phyloP scores from a whole-genome alignment of 2,329 filamentous ascomycete species.

The Bipolaris cookei region DNA sequence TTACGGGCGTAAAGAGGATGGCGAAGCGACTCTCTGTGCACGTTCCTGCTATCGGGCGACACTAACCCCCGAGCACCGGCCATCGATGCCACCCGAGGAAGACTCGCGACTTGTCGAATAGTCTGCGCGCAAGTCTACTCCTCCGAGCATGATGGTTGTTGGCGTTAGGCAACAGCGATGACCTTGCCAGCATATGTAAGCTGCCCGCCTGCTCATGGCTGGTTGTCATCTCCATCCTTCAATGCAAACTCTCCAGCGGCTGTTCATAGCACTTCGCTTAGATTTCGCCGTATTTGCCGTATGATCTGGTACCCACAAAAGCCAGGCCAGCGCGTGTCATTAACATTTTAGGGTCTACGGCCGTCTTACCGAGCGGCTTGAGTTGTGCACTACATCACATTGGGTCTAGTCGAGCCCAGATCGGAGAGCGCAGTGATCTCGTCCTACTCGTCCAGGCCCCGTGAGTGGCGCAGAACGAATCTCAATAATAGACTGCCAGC shows the following conservation, averaged over 20 bases:
- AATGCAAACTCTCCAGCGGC: not conserved
- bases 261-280: not conserved
- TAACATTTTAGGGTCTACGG: not conserved
- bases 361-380: slow-evolving; percentile 6
- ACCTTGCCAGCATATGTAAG: not conserved
- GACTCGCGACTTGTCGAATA: no score
- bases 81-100: no score
- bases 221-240: not conserved
- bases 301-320: slow-evolving; percentile 4
- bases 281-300: slow-evolving; percentile 9
- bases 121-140: no score
- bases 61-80: no score
- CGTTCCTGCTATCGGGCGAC: no score
- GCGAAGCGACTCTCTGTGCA: no score
- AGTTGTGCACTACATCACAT: not conserved
- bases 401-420: not conserved
- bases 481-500: slow-evolving; percentile 7
- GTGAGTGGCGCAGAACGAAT: slow-evolving; percentile 12
- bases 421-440: slow-evolving; percentile 1
- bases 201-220: not conserved
- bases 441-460: slow-evolving; percentile 8
- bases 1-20: no score
- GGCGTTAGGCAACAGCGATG: not conserved
- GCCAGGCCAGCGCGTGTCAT: slow-evolving; percentile 8
- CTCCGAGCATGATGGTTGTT: no score